Conservation (phyloP, 2,329 filamentous ascomycete genomes). For the Fusarium anthophilum region DNA sequence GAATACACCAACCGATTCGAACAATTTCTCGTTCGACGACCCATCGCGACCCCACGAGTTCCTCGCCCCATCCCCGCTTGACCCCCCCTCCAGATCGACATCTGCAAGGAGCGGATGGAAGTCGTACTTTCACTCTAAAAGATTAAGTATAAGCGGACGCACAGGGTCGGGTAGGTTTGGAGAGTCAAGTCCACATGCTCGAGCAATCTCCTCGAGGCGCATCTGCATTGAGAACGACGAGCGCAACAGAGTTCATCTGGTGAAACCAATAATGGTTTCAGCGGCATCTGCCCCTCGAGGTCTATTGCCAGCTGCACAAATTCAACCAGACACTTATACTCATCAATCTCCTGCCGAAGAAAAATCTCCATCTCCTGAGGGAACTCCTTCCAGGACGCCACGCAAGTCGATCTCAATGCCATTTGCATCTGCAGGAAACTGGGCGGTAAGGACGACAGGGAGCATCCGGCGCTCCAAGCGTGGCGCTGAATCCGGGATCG, state of each 20-base stretch:
- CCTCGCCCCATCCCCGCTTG: slow-evolving; percentile 41
- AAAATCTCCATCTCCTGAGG: slow-evolving; percentile 45
- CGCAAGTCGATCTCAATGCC: slow-evolving; percentile 68
- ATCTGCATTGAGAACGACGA: slow-evolving; percentile 40
- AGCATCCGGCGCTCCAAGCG: slow-evolving; percentile 67
- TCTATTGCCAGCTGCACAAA: slow-evolving; percentile 37
- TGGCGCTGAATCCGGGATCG: slow-evolving; percentile 53
- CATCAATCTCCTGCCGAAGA: slow-evolving; percentile 5
- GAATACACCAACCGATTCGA: slow-evolving; percentile 36
- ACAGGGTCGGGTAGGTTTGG: slow-evolving; percentile 37
- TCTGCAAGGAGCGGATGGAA: slow-evolving; percentile 52
- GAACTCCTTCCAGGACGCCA: slow-evolving; percentile 56
- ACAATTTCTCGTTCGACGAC: slow-evolving; percentile 51
- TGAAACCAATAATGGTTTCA: slow-evolving; percentile 52
- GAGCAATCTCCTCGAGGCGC: slow-evolving; percentile 40
- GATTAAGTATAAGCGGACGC: slow-evolving; percentile 42
- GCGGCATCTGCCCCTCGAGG: slow-evolving; percentile 32
- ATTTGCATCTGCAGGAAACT: slow-evolving; percentile 64
- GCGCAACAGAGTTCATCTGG: slow-evolving; percentile 45
- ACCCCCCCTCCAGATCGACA: slow-evolving; percentile 29
- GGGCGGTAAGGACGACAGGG: slow-evolving; percentile 61
- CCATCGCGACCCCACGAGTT: slow-evolving; percentile 45
- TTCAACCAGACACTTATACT: slow-evolving; percentile 34
- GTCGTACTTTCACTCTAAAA: slow-evolving; percentile 65
- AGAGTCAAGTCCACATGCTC: slow-evolving; percentile 42